Conservation (phyloP, 2,329 filamentous ascomycete species). For the Aspergillus amoenus region DNA sequence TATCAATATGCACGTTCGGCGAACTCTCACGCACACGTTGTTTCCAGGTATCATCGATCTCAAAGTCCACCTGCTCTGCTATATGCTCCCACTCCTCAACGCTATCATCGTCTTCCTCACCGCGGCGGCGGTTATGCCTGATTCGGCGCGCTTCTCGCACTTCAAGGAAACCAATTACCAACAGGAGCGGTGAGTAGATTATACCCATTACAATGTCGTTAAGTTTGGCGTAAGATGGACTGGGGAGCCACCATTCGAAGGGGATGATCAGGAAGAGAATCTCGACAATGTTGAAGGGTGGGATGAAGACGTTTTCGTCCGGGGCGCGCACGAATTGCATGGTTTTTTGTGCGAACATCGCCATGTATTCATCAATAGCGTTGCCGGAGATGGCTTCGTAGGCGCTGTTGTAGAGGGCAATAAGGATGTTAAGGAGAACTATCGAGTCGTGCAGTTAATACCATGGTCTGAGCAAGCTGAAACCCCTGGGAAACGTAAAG, state of each 20-base stretch:
- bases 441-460: conserved; percentile 10
- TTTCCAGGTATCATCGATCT: conserved; percentile 74
- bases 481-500: too few species aligned
- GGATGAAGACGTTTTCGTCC: conserved; percentile 97
- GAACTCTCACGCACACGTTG: conserved; percentile 74
- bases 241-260: conserved; percentile 95
- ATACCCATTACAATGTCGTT: conserved; percentile 87
- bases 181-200: conserved; percentile 79
- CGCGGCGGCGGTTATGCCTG: conserved; percentile 69
- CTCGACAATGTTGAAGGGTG: conserved; percentile 92
- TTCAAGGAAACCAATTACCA: conserved; percentile 75
- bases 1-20: conserved; percentile 79
- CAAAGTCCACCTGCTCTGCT: conserved; percentile 67
- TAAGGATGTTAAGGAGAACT: conserved; percentile 90
- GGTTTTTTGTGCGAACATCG: conserved; percentile 88
- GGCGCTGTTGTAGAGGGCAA: conserved; percentile 93
- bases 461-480: not conserved
- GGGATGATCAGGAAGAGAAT: conserved; percentile 74
- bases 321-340: conserved; percentile 96
- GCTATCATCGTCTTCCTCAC: conserved; percentile 86
- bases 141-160: conserved; percentile 66
- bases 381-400: conserved; percentile 94
- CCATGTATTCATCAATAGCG: conserved; percentile 92
- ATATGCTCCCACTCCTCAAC: conserved; percentile 93
- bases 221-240: conserved; percentile 68